Conservation (phyloP, 441 rosid genomes). For the Aquilaria agallochum region DNA sequence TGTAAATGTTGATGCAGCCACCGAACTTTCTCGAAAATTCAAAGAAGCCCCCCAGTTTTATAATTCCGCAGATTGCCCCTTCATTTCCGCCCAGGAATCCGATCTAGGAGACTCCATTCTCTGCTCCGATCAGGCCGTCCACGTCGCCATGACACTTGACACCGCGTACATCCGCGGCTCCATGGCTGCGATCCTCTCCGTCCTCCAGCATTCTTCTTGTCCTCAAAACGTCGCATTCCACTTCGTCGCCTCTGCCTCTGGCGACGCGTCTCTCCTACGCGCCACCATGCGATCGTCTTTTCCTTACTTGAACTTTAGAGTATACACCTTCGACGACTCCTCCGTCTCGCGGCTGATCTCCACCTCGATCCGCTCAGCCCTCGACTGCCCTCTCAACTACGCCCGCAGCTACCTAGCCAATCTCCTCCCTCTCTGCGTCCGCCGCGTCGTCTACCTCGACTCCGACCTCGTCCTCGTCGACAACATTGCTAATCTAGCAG, state of each 20-base stretch:
- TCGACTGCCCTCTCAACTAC: conserved; percentile 88
- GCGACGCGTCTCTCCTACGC: conserved; percentile 49
- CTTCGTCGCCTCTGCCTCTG: conserved; percentile 68
- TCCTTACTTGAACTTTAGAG: conserved; percentile 67
- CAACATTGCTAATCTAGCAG: conserved; percentile 72
- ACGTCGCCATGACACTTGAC: conserved; percentile 90
- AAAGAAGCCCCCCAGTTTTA: conserved; percentile 93
- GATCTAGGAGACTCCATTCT: conserved; percentile 18
- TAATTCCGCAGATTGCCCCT: conserved; percentile 72
- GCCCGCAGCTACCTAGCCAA: conserved; percentile 85
- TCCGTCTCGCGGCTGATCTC: conserved; percentile 71
- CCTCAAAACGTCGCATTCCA: conserved; percentile 85
- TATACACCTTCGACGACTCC: conserved; percentile 59
- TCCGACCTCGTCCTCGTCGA: conserved; percentile 91
- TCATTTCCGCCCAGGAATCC: conserved; percentile 18
- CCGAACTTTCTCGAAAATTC: conserved; percentile 36
- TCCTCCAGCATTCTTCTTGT: conserved; percentile 89
- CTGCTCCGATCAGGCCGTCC: conserved; percentile 65
- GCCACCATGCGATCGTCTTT: conserved; percentile 65
- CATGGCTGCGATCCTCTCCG: conserved; percentile 84
- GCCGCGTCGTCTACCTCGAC: conserved; percentile 80
- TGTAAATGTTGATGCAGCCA: conserved; percentile 21
- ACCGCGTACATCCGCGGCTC: conserved; percentile 86
- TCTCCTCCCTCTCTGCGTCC: conserved; percentile 72
- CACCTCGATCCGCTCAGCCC: conserved; percentile 84